Evolutionary conservation across 331 rosid genomes (phyloP).

Genomic region (Stylosanthes scabra): DNA sequence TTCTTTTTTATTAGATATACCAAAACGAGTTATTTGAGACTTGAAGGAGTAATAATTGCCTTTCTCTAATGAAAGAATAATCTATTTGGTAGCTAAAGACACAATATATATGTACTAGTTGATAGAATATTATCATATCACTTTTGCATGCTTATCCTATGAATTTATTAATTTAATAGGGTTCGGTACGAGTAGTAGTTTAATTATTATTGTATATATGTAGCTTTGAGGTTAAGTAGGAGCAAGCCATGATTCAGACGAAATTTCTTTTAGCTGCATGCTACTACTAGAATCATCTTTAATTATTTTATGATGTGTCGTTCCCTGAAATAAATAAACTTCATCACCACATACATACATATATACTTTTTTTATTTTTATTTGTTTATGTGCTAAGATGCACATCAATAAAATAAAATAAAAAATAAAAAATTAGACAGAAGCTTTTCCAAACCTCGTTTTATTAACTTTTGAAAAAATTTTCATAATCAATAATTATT

Average conservation of each 20-base stretch:
- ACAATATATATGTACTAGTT: neutral
- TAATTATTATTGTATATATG: neutral
- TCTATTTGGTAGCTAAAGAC: neutral
- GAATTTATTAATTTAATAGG: conserved; percentile 27
- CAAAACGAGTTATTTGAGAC: no score
- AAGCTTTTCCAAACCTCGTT: neutral
- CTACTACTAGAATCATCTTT: neutral
- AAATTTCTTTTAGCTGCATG: neutral
- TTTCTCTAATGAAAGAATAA: no score
- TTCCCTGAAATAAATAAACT: neutral
- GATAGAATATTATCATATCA: neutral
- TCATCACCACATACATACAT: neutral
- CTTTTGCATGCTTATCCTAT: neutral
- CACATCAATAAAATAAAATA: no score
- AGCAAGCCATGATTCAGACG: conserved; percentile 17
- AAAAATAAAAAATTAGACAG: no score
- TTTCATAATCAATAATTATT: no score
- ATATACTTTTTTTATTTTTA: no score
- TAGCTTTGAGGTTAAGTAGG: neutral
- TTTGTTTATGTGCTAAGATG: neutral
- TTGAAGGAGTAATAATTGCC: no score
- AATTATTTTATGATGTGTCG: neutral
- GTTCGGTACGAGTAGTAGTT: conserved; percentile 31
- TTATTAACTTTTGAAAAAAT: no score
- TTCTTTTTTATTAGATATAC: no score